Evolutionary conservation across 2,329 filamentous ascomycete species (phyloP).

Genomic region (Penicillium sp.): DNA sequence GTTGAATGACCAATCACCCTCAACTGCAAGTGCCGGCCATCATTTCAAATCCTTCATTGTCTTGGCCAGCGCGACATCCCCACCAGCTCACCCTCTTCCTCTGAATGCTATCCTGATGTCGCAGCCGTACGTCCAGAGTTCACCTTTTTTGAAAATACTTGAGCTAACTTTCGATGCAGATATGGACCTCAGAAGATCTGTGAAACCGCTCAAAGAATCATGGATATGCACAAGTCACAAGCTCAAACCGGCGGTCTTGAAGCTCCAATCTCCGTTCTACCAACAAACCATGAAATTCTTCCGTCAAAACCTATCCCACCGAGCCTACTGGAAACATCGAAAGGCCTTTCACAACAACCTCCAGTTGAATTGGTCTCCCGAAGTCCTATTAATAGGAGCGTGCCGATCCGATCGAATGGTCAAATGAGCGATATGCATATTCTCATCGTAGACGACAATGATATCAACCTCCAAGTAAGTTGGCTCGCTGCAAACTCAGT

Average conservation of each 20-base stretch:
- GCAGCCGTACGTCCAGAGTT: slow-evolving; percentile 27
- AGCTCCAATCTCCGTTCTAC: neutral
- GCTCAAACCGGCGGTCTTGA: neutral
- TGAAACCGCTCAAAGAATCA: slow-evolving; percentile 20
- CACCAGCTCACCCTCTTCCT: neutral
- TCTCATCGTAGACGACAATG: slow-evolving; percentile 46
- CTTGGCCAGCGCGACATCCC: slow-evolving; percentile 14
- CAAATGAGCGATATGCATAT: slow-evolving; percentile 22
- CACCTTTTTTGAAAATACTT: neutral
- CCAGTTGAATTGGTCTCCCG: neutral
- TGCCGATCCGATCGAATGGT: neutral
- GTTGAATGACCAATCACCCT: slow-evolving; percentile 5
- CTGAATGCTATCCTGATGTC: slow-evolving; percentile 26
- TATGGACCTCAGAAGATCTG: slow-evolving; percentile 30
- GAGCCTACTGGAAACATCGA: neutral
- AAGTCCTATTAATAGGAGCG: neutral
- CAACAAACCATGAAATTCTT: neutral
- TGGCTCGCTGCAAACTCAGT: neutral
- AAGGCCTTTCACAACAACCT: neutral
- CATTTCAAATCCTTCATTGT: slow-evolving; percentile 25
- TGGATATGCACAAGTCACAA: slow-evolving; percentile 4
- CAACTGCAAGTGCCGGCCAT: neutral
- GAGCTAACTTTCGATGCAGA: slow-evolving; percentile 20
- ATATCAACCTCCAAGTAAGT: slow-evolving; percentile 40
- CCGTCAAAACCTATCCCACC: neutral